phyloP scores from a whole-genome alignment of 2,329 filamentous ascomycete species.

The Penicillium sumatraense region DNA sequence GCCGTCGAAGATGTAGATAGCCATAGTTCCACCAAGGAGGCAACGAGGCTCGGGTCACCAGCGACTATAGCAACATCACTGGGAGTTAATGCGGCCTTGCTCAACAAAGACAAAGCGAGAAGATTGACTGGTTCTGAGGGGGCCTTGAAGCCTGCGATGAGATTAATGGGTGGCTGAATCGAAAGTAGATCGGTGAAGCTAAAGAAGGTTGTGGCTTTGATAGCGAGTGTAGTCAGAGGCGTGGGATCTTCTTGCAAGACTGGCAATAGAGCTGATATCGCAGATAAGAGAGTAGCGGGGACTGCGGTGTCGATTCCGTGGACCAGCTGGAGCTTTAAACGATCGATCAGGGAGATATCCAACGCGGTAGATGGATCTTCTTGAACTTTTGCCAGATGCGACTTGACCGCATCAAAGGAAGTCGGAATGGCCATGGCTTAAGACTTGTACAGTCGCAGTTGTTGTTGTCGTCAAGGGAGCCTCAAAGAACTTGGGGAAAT shows the following conservation, averaged over 20 bases:
- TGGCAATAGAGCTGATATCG: slow-evolving; percentile 57
- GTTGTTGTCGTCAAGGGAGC: not conserved
- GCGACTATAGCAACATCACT: slow-evolving; percentile 64
- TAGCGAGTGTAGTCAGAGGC: slow-evolving; percentile 58
- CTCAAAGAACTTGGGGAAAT: not conserved
- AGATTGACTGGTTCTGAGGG: slow-evolving; percentile 59
- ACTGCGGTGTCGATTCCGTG: slow-evolving; percentile 36
- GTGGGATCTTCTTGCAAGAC: slow-evolving; percentile 62
- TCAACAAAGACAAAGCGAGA: slow-evolving; percentile 59
- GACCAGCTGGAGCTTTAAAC: slow-evolving; percentile 52
- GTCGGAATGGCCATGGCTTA: slow-evolving; percentile 39
- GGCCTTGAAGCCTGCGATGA: slow-evolving; percentile 58
- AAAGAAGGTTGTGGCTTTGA: slow-evolving; percentile 54
- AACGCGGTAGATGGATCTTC: slow-evolving; percentile 51
- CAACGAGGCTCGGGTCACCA: slow-evolving; percentile 58
- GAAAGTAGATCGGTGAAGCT: slow-evolving; percentile 55
- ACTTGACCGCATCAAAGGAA: slow-evolving; percentile 40
- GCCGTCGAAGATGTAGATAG: slow-evolving; percentile 60
- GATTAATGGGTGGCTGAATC: slow-evolving; percentile 55
- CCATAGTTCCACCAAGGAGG: slow-evolving; percentile 62
- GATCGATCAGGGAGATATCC: slow-evolving; percentile 55
- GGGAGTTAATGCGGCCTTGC: slow-evolving; percentile 57
- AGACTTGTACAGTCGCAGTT: too few species aligned
- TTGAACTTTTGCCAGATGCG: slow-evolving; percentile 52
- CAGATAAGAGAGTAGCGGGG: slow-evolving; percentile 45